Evolutionary conservation across 1,139 yeast species (phyloP).

Genomic region (Yamadazyma spencermartinsiae): DNA sequence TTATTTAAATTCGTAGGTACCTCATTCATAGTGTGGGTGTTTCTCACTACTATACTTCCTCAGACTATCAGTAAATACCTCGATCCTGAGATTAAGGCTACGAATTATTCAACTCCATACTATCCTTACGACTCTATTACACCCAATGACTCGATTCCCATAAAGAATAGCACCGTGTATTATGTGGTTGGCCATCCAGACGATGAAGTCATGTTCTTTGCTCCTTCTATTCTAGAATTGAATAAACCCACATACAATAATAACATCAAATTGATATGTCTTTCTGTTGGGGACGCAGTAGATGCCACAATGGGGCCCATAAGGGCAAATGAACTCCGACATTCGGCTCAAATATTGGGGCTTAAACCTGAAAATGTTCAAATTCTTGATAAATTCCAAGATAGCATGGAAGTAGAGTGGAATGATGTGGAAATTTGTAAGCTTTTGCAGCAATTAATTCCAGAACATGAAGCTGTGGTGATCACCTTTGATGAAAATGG

Average conservation of each 20-base stretch:
- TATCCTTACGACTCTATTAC: conserved; percentile 43
- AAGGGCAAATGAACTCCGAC: conserved; percentile 58
- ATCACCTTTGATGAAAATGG: conserved; percentile 85
- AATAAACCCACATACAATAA: conserved; percentile 50
- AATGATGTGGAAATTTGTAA: conserved; percentile 41
- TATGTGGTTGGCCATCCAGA: conserved; percentile 93
- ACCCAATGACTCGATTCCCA: conserved; percentile 35
- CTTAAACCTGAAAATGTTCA: conserved; percentile 42
- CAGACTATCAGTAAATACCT: conserved; percentile 34
- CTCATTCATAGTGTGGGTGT: conserved; percentile 39
- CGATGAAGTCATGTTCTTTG: conserved; percentile 97
- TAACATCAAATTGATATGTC: conserved; percentile 60
- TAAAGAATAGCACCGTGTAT: conserved; percentile 39
- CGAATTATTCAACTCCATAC: conserved; percentile 21
- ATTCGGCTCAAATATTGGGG: conserved; percentile 61
- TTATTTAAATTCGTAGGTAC: conserved; percentile 6
- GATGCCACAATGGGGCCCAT: conserved; percentile 69
- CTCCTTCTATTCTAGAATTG: conserved; percentile 69
- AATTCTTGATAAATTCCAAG: conserved; percentile 57
- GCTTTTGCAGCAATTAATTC: conserved; percentile 22
- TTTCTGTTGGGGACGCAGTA: conserved; percentile 68
- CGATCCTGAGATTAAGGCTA: conserved; percentile 27
- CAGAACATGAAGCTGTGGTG: conserved; percentile 32
- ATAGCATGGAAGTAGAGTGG: conserved; percentile 79
- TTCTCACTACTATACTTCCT: conserved; percentile 42